Percentiles rank a stretch among this genome's conserved stretches.
Conservation (phyloP, 1,284 basidiomycete species). For the Moesziomyces antarcticus region DNA sequence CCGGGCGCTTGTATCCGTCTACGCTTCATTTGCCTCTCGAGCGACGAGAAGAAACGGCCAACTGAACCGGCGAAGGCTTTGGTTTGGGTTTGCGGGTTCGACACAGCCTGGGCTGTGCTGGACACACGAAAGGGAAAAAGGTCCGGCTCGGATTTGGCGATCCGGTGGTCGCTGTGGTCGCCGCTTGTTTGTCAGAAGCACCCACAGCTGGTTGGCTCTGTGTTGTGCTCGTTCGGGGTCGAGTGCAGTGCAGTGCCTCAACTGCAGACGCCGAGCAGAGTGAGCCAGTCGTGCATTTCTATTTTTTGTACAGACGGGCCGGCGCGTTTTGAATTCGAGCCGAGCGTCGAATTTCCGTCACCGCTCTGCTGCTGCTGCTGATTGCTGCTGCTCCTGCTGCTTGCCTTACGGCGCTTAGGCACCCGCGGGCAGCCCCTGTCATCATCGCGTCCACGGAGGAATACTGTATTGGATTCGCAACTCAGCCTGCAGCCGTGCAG, state of each 20-base stretch:
- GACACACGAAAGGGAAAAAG: neutral
- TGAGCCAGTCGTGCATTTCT: neutral
- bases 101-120: neutral
- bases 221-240: neutral
- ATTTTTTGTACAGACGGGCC: neutral
- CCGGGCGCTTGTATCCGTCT: no score
- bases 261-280: no score
- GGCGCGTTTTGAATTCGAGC: neutral
- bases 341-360: neutral
- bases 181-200: neutral
- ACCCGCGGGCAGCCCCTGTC: neutral
- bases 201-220: neutral
- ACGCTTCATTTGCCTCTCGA: no score
- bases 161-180: neutral
- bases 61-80: no score
- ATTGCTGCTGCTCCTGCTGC: no score
- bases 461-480: conserved; percentile 1
- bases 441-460: neutral
- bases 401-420: no score
- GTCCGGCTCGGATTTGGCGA: neutral
- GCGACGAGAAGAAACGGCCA: no score
- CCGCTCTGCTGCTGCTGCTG: no score
- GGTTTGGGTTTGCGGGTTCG: no score
- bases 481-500: conserved; percentile 3
- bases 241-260: no score